phyloP scores from a whole-genome alignment of 2,329 filamentous ascomycete genomes.

The Colletotrichum tamarilloi region DNA sequence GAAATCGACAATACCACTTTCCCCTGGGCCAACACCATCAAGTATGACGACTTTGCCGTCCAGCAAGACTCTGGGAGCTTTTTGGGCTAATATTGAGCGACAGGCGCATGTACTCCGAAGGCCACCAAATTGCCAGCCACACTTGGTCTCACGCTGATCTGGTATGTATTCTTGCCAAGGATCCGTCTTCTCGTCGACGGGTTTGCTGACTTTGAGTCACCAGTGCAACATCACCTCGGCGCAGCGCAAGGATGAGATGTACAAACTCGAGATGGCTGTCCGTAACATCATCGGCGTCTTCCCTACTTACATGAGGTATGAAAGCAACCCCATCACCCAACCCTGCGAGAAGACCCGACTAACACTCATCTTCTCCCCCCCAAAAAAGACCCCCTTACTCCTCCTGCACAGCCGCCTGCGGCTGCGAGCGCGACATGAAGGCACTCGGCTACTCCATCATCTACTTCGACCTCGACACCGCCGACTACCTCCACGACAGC shows the following conservation, averaged over 20 bases:
- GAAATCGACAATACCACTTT: constrained; percentile 54
- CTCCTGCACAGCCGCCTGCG: constrained; percentile 48
- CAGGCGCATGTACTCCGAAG: constrained; percentile 51
- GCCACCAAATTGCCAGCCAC: constrained; percentile 55
- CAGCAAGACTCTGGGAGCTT: not conserved
- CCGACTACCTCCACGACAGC: constrained; percentile 47
- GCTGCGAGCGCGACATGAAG: constrained; percentile 33
- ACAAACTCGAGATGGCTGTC: constrained; percentile 48
- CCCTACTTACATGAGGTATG: constrained; percentile 61
- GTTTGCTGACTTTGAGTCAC: constrained; percentile 46
- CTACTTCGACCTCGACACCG: constrained; percentile 51
- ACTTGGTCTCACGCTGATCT: constrained; percentile 59
- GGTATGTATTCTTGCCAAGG: not conserved
- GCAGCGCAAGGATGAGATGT: constrained; percentile 52
- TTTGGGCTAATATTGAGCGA: not conserved
- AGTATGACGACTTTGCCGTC: constrained; percentile 38
- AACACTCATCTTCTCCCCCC: not conserved
- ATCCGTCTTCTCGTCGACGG: not conserved
- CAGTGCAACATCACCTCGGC: constrained; percentile 39
- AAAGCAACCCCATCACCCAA: not conserved
- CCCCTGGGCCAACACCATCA: constrained; percentile 49
- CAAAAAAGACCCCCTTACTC: constrained; percentile 50
- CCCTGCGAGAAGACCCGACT: too few relatives aligned
- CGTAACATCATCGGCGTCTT: constrained; percentile 65
- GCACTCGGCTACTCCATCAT: constrained; percentile 49